Conservation (phyloP, 192 early-diverging fungal genomes). For the Chytriomyces sp. region DNA sequence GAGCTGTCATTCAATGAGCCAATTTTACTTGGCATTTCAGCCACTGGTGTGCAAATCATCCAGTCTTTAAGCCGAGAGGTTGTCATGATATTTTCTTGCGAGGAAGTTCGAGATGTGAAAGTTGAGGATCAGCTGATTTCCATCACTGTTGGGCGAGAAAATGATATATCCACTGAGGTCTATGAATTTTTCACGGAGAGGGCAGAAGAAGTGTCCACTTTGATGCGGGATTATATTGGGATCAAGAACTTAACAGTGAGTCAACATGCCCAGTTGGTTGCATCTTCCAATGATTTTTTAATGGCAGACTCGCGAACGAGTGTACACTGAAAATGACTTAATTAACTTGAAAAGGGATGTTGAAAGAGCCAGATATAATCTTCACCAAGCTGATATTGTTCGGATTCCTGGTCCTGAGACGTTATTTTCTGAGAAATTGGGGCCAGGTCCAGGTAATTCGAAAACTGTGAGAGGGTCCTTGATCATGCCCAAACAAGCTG, state of each 20-base stretch:
- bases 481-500: constrained; percentile 16
- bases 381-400: constrained; percentile 41
- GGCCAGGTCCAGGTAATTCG: constrained; percentile 13
- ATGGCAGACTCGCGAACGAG: constrained; percentile 29
- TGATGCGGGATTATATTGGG: constrained; percentile 52
- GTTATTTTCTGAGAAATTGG: constrained; percentile 11
- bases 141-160: constrained; percentile 27
- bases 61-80: constrained; percentile 47
- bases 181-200: constrained; percentile 45
- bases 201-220: constrained; percentile 48
- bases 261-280: neutral
- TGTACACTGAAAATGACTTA: constrained; percentile 33
- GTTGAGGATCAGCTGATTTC: constrained; percentile 32
- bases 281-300: neutral
- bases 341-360: constrained; percentile 37
- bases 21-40: constrained; percentile 45
- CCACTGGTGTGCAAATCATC: constrained; percentile 48
- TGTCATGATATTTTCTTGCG: constrained; percentile 40
- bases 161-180: constrained; percentile 40
- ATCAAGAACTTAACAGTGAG: constrained; percentile 26
- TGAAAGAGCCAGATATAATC: constrained; percentile 25
- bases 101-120: constrained; percentile 43
- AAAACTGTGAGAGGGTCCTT: constrained; percentile 21
- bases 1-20: constrained; percentile 51
- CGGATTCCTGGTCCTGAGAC: constrained; percentile 45